Conservation (phyloP, 345 rosid species). For the Melaleuca quinquenervia region DNA sequence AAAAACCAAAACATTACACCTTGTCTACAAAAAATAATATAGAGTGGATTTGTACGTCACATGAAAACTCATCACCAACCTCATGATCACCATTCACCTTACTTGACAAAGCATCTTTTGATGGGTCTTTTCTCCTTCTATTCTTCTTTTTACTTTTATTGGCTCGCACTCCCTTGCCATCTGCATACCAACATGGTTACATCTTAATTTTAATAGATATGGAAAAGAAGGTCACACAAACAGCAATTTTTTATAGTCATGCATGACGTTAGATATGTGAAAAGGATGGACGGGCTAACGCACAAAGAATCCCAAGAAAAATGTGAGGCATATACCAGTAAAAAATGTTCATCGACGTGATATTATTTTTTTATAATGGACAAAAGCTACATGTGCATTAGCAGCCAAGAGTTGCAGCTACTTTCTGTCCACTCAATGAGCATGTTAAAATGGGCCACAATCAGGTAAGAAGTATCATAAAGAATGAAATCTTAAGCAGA, state of each 20-base stretch:
- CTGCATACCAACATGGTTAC: constrained; percentile 27
- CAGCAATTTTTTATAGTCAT: background rate
- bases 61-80: constrained; percentile 18
- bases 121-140: constrained; percentile 50
- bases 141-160: constrained; percentile 63
- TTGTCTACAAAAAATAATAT: background rate
- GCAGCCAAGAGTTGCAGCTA: background rate
- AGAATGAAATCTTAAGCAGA: background rate
- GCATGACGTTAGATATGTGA: background rate
- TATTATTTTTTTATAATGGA: background rate
- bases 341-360: background rate
- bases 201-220: background rate
- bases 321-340: background rate
- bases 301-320: background rate
- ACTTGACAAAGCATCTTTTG: constrained; percentile 24
- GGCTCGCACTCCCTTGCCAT: constrained; percentile 44
- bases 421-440: background rate
- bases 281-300: background rate
- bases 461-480: background rate
- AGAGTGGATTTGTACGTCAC: background rate
- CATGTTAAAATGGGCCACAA: background rate
- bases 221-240: background rate
- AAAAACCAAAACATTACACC: background rate
- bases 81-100: constrained; percentile 25
- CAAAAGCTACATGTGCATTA: background rate